Conservation (phyloP, 345 rosid species). For the Salix udensis region DNA sequence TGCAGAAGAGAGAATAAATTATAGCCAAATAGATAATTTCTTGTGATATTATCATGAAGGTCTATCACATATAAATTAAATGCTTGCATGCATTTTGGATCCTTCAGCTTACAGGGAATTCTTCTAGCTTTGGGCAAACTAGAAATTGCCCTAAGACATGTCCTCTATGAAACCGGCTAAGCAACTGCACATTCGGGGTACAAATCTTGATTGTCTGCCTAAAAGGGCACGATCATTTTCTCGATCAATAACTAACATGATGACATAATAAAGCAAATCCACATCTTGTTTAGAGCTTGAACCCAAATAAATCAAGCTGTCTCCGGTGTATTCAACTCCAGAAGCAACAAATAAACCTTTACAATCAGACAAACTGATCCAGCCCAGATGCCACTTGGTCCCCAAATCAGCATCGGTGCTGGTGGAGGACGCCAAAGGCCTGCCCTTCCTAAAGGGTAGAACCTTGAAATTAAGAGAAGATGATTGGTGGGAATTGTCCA, state of each 20-base stretch:
- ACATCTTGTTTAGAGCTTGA: slow-evolving; percentile 45
- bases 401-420: slow-evolving; percentile 35
- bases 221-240: slow-evolving; percentile 80
- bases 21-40: background rate
- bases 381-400: slow-evolving; percentile 74
- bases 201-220: slow-evolving; percentile 79
- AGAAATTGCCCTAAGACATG: slow-evolving; percentile 1
- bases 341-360: slow-evolving; percentile 33
- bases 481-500: slow-evolving; percentile 36
- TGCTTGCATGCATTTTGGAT: background rate
- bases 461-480: slow-evolving; percentile 60
- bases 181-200: slow-evolving; percentile 98
- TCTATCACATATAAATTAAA: background rate
- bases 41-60: background rate
- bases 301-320: slow-evolving; percentile 75
- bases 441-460: slow-evolving; percentile 74
- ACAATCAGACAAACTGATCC: slow-evolving; percentile 70
- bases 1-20: background rate
- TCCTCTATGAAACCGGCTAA: slow-evolving; percentile 94
- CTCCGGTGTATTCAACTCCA: slow-evolving; percentile 51
- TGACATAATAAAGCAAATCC: slow-evolving; percentile 68
- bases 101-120: background rate
- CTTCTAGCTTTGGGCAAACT: background rate
- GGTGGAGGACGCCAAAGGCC: slow-evolving; percentile 61
- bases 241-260: slow-evolving; percentile 86